A percentile compares a stretch with the other conserved stretches of the same genome.
phyloP scores from a whole-genome alignment of 805 yeast genomes.

The Wickerhamiella parazyma region DNA sequence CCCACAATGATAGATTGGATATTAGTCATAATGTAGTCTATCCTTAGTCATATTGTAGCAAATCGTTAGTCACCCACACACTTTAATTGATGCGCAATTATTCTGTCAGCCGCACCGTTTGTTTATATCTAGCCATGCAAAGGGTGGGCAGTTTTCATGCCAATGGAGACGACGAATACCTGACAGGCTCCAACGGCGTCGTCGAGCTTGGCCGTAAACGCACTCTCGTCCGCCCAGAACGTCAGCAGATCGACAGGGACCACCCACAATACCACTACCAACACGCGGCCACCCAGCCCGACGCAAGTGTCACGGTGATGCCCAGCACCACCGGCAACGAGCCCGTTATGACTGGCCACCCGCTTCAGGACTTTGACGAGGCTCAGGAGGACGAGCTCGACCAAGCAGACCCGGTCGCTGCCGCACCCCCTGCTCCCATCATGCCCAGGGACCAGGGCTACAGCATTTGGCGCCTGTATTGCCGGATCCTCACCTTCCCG shows the following conservation, averaged over 20 bases:
- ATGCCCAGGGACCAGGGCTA: slow-evolving; percentile 17
- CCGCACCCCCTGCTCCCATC: slow-evolving; percentile 10
- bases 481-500: slow-evolving; percentile 77
- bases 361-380: slow-evolving; percentile 9
- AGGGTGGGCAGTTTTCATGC: slow-evolving; percentile 6
- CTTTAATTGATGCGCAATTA: too few species aligned
- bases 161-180: slow-evolving; percentile 5
- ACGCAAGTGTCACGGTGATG: slow-evolving; percentile 41
- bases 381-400: slow-evolving; percentile 10
- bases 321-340: slow-evolving; percentile 63
- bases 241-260: slow-evolving; percentile 49
- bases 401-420: not conserved
- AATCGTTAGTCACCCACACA: too few species aligned
- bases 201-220: slow-evolving; percentile 32
- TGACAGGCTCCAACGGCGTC: not conserved
- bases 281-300: slow-evolving; percentile 49
- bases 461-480: slow-evolving; percentile 67
- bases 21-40: too few species aligned
- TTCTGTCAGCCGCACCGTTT: too few species aligned
- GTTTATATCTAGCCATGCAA: not conserved
- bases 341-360: slow-evolving; percentile 27
- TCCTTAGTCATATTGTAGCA: too few species aligned
- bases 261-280: slow-evolving; percentile 71
- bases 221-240: slow-evolving; percentile 75
- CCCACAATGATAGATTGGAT: too few species aligned